phyloP scores from a whole-genome alignment of 805 yeast genomes.

The Ogataea neopini region DNA sequence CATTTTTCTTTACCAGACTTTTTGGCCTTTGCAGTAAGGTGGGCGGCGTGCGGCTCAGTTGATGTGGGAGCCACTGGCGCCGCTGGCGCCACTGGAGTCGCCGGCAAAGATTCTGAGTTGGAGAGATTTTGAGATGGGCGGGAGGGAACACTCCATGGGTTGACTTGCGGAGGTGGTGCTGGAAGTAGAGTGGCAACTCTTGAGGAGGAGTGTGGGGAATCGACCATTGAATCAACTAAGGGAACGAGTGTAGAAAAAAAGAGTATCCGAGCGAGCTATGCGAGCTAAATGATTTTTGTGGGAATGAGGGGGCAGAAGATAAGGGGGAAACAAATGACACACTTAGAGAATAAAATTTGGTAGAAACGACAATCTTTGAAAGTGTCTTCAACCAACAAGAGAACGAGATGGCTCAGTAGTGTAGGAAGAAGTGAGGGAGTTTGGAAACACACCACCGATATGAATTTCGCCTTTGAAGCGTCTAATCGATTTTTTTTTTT shows the following conservation, averaged over 20 bases:
- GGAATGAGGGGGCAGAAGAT: not conserved
- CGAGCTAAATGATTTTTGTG: not conserved
- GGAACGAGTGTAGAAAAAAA: not conserved
- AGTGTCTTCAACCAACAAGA: not conserved
- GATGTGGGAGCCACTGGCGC: not conserved
- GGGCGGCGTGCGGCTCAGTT: slow-evolving; percentile 1
- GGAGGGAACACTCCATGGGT: slow-evolving; percentile 26
- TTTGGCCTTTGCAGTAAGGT: slow-evolving; percentile 16
- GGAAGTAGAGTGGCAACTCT: slow-evolving; percentile 26
- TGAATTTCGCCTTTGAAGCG: slow-evolving; percentile 8
- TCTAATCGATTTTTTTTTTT: slow-evolving; percentile 4
- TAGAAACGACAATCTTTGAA: not conserved
- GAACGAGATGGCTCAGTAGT: not conserved
- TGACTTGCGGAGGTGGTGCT: slow-evolving; percentile 32
- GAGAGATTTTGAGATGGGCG: slow-evolving; percentile 4
- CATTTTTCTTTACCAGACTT: slow-evolving; percentile 27
- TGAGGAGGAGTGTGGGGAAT: slow-evolving; percentile 1
- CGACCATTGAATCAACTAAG: slow-evolving; percentile 1
- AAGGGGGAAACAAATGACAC: not conserved
- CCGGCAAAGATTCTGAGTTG: not conserved
- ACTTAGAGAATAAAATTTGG: not conserved
- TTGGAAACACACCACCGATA: not conserved
- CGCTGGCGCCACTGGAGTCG: not conserved
- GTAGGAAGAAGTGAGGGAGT: not conserved
- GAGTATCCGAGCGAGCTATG: not conserved